Evolutionary conservation across 176 grass and related monocot genomes (phyloP), one percentile per base, ranked within the genome.

Genomic region (Dactylis glomerata): DNA sequence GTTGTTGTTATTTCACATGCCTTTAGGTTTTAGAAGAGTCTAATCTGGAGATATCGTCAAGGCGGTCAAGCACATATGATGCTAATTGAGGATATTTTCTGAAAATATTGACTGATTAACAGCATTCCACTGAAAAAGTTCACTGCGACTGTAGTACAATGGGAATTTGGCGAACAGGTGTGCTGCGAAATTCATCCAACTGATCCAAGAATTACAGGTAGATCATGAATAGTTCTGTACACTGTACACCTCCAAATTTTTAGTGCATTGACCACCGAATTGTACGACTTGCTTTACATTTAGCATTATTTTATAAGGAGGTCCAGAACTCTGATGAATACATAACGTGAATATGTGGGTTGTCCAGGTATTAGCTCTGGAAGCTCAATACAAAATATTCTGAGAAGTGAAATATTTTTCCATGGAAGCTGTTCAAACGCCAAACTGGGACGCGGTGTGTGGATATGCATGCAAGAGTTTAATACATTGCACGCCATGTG

Each of bases 1-100:
- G 5, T 26, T 68, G 47, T 15, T 74, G n/a, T 74, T 67, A 51
- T 75, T 87, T 69, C 50, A 69, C 85, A 87, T 75, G 81, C 34
- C 33, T 3, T 73, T 46, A 26, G 19, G 37, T 84, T 49, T 68
- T 80, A 38, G 23, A 79, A 83, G 68, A 41, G 73, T 84, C 75
- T 80, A 34, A 76, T 67, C 67, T 83, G 84, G 74, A 46, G 37
- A 65, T 47, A 3, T 14, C 49, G 64, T 47, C 80, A 67, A 22
- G 82, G 5, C 15, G 38, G 64, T 47, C 80, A 67, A 22, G 82
- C 76, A 56, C 65, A 79, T 61, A 62, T 68, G 84, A 87, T 80
- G 74, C 46, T 2, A 12, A 14, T 6, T 58, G 46, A 59, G 56
- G 68, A 75, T 74, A 70, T 74, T 37, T 27, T 58, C 45, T 56